Evolutionary conservation across 192 early-diverging fungal genomes (phyloP).

Genomic region (Linnemannia elongata): DNA sequence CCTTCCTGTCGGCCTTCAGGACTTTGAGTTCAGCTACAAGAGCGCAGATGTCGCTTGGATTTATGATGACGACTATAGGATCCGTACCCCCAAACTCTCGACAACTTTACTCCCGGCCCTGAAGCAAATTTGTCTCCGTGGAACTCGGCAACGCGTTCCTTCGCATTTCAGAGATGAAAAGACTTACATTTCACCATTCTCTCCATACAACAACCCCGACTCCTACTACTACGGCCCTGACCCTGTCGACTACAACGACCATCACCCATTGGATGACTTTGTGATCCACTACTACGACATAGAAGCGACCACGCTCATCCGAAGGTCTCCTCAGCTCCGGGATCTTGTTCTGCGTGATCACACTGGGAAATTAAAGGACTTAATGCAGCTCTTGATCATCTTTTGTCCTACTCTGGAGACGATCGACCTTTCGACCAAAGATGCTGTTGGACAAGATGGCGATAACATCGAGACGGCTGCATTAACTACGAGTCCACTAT

Average conservation of each 20-base stretch:
- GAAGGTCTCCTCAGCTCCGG: neutral
- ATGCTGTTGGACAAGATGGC: too few relatives aligned
- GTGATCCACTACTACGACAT: too few relatives aligned
- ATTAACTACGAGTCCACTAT: neutral
- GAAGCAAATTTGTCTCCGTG: neutral
- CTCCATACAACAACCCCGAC: neutral
- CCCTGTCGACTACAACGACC: too few relatives aligned
- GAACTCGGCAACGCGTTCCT: neutral
- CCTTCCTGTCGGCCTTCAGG: neutral
- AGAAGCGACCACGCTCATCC: neutral
- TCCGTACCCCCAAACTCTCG: neutral
- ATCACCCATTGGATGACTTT: too few relatives aligned
- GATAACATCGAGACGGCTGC: neutral
- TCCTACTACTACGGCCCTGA: too few relatives aligned
- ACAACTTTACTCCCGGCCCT: neutral
- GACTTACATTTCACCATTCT: neutral
- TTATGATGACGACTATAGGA: too few relatives aligned
- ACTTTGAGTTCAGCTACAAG: neutral
- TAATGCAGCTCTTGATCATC: neutral
- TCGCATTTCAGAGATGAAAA: neutral
- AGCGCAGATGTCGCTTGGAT: too few relatives aligned
- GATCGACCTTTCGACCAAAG: neutral
- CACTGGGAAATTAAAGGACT: neutral
- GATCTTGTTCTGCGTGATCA: neutral
- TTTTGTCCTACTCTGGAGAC: constrained; percentile 5